A percentile compares a stretch with the other conserved stretches of the same genome.
Evolutionary conservation across 768 basidiomycete genomes (phyloP).

Genomic region (Pleurotus salmoneostramineus): DNA sequence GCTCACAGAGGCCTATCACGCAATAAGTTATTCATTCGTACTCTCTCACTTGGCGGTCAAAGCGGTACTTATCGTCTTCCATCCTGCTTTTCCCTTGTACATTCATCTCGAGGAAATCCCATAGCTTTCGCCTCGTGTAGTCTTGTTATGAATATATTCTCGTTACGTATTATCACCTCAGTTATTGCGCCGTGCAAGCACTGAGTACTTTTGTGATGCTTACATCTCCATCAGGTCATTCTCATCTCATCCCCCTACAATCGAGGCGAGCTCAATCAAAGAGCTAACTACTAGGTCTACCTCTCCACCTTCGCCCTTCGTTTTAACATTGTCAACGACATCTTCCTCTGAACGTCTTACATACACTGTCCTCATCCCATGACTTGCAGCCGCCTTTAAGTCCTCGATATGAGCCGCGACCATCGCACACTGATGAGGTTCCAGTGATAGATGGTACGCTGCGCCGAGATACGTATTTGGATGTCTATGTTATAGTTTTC

Average conservation of each 20-base stretch:
- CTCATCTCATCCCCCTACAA: conserved; percentile 6
- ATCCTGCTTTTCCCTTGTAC: no score
- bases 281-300: conserved; percentile 54
- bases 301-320: conserved; percentile 50
- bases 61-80: no score
- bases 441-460: conserved; percentile 42
- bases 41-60: no score
- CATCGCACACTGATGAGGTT: conserved; percentile 52
- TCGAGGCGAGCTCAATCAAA: conserved; percentile 43
- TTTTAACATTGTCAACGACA: conserved; percentile 24
- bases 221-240: no score
- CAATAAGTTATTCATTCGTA: no score
- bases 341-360: conserved; percentile 50
- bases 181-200: no score
- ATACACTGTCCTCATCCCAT: conserved; percentile 59
- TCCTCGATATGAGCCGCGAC: conserved; percentile 64
- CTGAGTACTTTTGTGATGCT: no score
- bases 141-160: no score
- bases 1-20: no score
- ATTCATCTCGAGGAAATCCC: no score
- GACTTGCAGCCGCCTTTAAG: conserved; percentile 43
- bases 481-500: conserved; percentile 28
- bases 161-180: no score
- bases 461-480: conserved; percentile 48
- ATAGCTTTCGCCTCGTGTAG: no score